A percentile compares a stretch with the other conserved stretches of the same genome.
These are phyloP conservation scores for Jackrogersella multiformis DNA, from an alignment of 495 filamentous ascomycete species.

Conservation along the genomic window DNA sequence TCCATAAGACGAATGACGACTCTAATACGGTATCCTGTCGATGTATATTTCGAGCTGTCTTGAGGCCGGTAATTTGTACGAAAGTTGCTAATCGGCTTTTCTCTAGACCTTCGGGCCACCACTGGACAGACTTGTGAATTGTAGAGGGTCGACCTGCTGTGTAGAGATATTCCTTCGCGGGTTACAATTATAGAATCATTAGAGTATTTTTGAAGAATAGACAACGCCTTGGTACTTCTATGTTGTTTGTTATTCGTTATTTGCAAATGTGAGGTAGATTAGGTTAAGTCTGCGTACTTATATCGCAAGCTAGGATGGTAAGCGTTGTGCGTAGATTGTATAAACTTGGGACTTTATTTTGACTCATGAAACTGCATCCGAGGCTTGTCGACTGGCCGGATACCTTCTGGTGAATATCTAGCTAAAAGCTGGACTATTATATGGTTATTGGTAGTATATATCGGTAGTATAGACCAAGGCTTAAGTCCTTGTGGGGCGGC, in stretches of 20 bases:
- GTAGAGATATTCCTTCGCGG: neutral
- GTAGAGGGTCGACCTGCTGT: neutral
- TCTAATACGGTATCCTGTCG: neutral
- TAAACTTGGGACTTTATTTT: too few species aligned
- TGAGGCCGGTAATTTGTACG: neutral
- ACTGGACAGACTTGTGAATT: neutral
- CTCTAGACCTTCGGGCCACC: neutral
- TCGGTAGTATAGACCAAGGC: slow-evolving; percentile 25
- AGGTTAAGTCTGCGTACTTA: too few species aligned
- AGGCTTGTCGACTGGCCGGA: neutral
- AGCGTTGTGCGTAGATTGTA: too few species aligned
- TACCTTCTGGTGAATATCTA: neutral
- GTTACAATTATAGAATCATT: too few species aligned
- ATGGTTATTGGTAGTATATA: neutral
- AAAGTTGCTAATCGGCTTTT: neutral
- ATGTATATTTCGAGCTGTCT: neutral
- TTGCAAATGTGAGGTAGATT: too few species aligned
- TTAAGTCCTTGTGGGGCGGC: too few species aligned
- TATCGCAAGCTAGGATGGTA: too few species aligned
- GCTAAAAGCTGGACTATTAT: slow-evolving; percentile 17
- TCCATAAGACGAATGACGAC: neutral
- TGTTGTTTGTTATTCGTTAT: too few species aligned
- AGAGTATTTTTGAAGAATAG: neutral
- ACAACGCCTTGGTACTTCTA: too few species aligned
- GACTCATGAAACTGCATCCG: neutral